Evolutionary conservation across 2,329 filamentous ascomycete genomes (phyloP).

Genomic region (Dothidotthia symphoricarpi): DNA sequence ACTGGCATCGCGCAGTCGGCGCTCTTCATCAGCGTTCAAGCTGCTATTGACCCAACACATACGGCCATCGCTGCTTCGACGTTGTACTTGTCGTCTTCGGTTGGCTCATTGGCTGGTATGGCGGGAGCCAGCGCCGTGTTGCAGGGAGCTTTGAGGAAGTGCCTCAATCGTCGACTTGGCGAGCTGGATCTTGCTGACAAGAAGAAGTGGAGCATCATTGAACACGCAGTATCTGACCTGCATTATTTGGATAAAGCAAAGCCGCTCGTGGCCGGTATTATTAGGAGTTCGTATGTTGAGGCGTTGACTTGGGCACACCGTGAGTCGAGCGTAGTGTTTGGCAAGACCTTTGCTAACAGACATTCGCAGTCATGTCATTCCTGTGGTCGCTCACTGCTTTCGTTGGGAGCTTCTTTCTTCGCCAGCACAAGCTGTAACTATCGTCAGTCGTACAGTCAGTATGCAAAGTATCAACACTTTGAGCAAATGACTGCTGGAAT

Average conservation of each 20-base stretch:
- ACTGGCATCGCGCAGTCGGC: constrained; percentile 26
- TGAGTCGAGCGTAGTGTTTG: constrained; percentile 1
- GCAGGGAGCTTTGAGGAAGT: constrained; percentile 17
- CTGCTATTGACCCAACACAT: constrained; percentile 18
- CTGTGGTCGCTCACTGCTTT: constrained; percentile 18
- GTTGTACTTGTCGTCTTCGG: constrained; percentile 18
- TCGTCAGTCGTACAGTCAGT: too few relatives aligned
- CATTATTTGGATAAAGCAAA: constrained; percentile 20
- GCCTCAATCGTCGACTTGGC: constrained; percentile 14
- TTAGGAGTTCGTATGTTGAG: constrained; percentile 21
- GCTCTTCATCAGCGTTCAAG: constrained; percentile 28
- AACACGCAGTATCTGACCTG: constrained; percentile 19
- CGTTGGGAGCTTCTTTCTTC: constrained; percentile 15
- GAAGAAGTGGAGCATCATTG: constrained; percentile 17
- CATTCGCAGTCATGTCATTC: constrained; percentile 17
- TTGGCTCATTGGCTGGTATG: constrained; percentile 25
- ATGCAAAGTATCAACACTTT: too few relatives aligned
- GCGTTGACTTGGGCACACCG: constrained; percentile 27
- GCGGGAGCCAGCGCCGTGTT: constrained; percentile 24
- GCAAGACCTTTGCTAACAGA: neutral
- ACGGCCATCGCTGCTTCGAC: constrained; percentile 22
- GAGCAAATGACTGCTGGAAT: too few relatives aligned
- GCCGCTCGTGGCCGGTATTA: constrained; percentile 9
- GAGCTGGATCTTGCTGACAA: constrained; percentile 7
- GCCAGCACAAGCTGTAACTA: constrained; percentile 19